Conservation (phyloP, 257 asterid species). For the Gardenia jasminoides region DNA sequence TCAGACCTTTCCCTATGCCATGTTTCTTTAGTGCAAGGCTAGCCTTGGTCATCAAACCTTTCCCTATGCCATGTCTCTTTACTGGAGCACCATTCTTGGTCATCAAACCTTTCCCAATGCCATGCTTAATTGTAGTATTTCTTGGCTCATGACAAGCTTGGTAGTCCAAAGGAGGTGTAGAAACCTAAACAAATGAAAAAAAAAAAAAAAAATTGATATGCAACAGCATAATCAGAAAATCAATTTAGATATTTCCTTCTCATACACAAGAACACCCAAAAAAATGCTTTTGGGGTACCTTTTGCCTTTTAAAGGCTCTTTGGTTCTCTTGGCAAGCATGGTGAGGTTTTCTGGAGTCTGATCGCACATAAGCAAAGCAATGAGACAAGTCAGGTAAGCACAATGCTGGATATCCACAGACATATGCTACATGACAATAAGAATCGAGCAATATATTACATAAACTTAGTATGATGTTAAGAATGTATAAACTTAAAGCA, state of each 20-base stretch:
- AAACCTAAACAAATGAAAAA: constrained; percentile 39
- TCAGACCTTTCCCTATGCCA: constrained; percentile 78
- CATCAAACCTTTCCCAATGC: constrained; percentile 77
- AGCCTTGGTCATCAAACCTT: constrained; percentile 59
- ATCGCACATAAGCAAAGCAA: constrained; percentile 28
- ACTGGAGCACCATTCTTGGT: constrained; percentile 27
- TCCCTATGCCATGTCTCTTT: constrained; percentile 59
- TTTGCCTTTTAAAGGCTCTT: constrained; percentile 52
- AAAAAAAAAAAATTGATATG: constrained; percentile 17
- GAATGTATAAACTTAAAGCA: neutral
- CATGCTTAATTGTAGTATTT: constrained; percentile 32
- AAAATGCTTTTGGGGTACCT: constrained; percentile 46
- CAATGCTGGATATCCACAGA: neutral
- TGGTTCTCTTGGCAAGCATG: constrained; percentile 40
- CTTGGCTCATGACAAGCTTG: constrained; percentile 35
- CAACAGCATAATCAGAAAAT: constrained; percentile 6
- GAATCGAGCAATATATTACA: neutral
- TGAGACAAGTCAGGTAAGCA: constrained; percentile 13
- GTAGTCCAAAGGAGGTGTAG: constrained; percentile 39
- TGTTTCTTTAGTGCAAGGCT: constrained; percentile 34
- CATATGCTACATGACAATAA: neutral
- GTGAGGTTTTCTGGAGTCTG: constrained; percentile 57
- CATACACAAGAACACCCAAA: neutral
- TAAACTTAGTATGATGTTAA: neutral
- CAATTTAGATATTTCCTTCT: neutral